phyloP scores from a whole-genome alignment of 148 eudicot genomes.

The Amaranthus cruentus region DNA sequence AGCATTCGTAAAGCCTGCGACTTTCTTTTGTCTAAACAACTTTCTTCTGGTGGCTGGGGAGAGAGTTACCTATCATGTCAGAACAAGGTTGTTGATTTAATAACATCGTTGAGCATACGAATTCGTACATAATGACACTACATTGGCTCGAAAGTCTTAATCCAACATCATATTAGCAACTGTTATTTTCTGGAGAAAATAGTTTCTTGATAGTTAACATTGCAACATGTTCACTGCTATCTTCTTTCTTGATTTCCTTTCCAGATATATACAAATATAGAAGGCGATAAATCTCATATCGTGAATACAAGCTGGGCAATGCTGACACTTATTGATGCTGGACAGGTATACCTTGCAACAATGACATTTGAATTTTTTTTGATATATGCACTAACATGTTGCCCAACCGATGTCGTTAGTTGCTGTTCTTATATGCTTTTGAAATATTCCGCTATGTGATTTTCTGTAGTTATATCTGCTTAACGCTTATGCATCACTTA shows the following conservation, averaged over 20 bases:
- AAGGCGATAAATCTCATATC: slow-evolving; percentile 47
- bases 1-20: slow-evolving; percentile 77
- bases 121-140: not conserved
- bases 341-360: slow-evolving; percentile 38
- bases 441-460: no score
- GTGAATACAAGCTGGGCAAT: slow-evolving; percentile 72
- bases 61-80: slow-evolving; percentile 94
- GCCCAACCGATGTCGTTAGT: no score
- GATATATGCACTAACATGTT: not conserved
- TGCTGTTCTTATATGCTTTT: no score
- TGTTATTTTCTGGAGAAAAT: no score
- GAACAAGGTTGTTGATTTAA: slow-evolving; percentile 48
- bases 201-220: not conserved
- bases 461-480: no score
- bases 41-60: slow-evolving; percentile 90
- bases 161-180: no score
- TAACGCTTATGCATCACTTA: no score
- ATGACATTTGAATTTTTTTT: not conserved
- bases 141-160: no score
- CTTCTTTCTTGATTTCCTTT: not conserved
- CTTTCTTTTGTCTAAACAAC: slow-evolving; percentile 76
- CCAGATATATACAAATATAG: slow-evolving; percentile 58
- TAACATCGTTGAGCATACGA: not conserved
- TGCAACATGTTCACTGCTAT: slow-evolving; percentile 5
- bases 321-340: slow-evolving; percentile 56